Evolutionary conservation across 2,329 filamentous ascomycete genomes (phyloP).

Genomic region (Paracoccidioides brasiliensis): DNA sequence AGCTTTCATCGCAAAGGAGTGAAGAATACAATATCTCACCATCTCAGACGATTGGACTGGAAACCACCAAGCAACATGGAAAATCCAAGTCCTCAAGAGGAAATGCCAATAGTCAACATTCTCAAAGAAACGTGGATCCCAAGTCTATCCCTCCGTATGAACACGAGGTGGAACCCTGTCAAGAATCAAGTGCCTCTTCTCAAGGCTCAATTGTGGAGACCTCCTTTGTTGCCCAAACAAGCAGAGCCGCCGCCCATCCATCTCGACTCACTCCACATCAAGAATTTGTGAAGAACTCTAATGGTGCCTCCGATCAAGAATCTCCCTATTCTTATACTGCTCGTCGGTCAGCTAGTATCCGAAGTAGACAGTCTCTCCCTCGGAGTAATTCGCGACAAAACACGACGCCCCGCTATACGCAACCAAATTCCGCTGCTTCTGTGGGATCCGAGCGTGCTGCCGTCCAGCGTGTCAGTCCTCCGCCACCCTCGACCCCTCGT

Average conservation of each 20-base stretch:
- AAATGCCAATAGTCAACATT: background rate
- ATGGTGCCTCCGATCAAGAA: background rate
- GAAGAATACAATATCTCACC: background rate
- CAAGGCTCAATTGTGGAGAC: constrained; percentile 11
- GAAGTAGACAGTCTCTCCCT: background rate
- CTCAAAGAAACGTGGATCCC: background rate
- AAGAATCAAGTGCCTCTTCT: background rate
- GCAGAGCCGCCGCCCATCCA: constrained; percentile 3
- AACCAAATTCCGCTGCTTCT: constrained; percentile 13
- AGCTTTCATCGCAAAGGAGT: background rate
- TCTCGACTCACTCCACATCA: constrained; percentile 8
- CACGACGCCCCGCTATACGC: constrained; percentile 14
- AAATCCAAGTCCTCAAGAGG: background rate
- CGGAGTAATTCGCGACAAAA: constrained; percentile 7
- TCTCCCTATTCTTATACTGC: background rate
- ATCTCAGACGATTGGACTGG: background rate
- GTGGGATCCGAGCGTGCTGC: constrained; percentile 25
- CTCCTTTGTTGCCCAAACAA: constrained; percentile 9
- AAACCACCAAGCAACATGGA: background rate
- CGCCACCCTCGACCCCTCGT: constrained; percentile 19
- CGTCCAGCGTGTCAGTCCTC: constrained; percentile 27
- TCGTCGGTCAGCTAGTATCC: background rate
- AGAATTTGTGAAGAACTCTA: constrained; percentile 6
- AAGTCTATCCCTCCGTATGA: background rate
- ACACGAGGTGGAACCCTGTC: background rate